phyloP scores from a whole-genome alignment of 768 basidiomycete genomes.

The Tricholoma matsutake region DNA sequence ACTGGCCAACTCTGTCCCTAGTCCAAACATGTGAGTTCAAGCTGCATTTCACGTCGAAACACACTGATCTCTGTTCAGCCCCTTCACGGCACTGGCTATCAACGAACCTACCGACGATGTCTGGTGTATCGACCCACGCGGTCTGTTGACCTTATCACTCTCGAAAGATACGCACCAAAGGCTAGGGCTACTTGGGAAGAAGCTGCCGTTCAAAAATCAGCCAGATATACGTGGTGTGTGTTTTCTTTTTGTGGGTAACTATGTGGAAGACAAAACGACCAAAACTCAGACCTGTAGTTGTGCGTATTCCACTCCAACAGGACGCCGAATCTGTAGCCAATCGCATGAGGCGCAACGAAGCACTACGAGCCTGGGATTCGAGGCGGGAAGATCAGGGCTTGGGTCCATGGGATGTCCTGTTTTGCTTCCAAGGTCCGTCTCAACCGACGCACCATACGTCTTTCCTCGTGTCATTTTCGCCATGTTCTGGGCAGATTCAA shows the following conservation, averaged over 20 bases:
- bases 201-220: conserved; percentile 50
- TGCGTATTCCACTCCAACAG: conserved; percentile 42
- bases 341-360: conserved; percentile 36
- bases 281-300: conserved; percentile 32
- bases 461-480: not conserved
- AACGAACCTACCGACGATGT: conserved; percentile 43
- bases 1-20: conserved; percentile 18
- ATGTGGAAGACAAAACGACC: not conserved
- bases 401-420: conserved; percentile 46
- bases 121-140: conserved; percentile 70
- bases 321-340: conserved; percentile 34
- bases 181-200: conserved; percentile 57
- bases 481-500: conserved; percentile 10
- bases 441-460: not conserved
- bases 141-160: conserved; percentile 54
- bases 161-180: conserved; percentile 56
- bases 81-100: conserved; percentile 32
- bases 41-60: not conserved
- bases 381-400: conserved; percentile 30
- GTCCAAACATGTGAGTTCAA: conserved; percentile 1
- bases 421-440: conserved; percentile 27
- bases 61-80: conserved; percentile 13
- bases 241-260: conserved; percentile 2
- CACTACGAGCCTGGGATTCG: conserved; percentile 50
- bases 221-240: conserved; percentile 48